Evolutionary conservation across 352 stramenopile genomes (phyloP).

Genomic region (Phytophthora fragariaefolia): DNA sequence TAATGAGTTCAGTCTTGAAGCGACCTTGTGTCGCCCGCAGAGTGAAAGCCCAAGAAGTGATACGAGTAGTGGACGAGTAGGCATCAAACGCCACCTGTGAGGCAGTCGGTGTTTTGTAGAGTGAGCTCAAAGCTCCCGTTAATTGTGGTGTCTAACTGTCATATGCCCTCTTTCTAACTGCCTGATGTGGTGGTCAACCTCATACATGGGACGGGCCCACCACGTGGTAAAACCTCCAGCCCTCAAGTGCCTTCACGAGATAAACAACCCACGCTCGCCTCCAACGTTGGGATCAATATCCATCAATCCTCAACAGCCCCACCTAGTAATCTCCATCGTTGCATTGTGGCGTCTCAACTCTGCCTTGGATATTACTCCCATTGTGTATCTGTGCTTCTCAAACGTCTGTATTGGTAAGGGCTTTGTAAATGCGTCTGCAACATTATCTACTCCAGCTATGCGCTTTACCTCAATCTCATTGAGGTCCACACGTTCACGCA

Average conservation of each 20-base stretch:
- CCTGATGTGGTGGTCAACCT: background rate
- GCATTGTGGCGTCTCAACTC: too few relatives aligned
- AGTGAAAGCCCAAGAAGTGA: conserved; percentile 10
- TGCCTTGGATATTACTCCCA: too few relatives aligned
- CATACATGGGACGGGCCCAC: background rate
- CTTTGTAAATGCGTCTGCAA: too few relatives aligned
- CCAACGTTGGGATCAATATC: background rate
- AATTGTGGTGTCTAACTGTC: background rate
- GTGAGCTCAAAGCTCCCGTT: conserved; percentile 8
- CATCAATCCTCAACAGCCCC: background rate
- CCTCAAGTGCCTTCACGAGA: background rate
- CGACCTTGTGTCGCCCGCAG: background rate
- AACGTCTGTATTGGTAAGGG: too few relatives aligned
- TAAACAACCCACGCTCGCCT: conserved; percentile 9
- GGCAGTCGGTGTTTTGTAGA: conserved; percentile 9
- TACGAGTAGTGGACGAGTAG: background rate
- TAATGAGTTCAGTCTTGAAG: too few relatives aligned
- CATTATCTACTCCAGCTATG: too few relatives aligned
- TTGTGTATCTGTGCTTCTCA: too few relatives aligned
- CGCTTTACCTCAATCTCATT: too few relatives aligned
- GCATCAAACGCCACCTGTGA: conserved; percentile 6
- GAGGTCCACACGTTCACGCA: too few relatives aligned
- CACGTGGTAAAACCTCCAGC: conserved; percentile 9
- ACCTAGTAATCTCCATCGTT: too few relatives aligned
- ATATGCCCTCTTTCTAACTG: background rate